phyloP scores from a whole-genome alignment of 2,329 filamentous ascomycete species.

The Ambrosiella xylebori region DNA sequence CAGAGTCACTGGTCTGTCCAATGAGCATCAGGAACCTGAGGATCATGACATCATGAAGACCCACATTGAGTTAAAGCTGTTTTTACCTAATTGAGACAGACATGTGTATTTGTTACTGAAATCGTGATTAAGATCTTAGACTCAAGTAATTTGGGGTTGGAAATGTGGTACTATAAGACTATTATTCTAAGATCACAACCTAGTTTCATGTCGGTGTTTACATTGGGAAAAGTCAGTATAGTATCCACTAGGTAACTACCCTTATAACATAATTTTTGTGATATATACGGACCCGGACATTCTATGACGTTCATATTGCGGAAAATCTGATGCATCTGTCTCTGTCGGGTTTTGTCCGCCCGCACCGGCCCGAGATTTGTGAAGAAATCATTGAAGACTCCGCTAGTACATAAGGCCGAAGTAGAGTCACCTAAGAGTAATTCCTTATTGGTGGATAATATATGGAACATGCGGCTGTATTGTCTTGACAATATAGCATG shows the following conservation, averaged over 20 bases:
- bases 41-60: constrained; percentile 7
- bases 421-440: too few relatives aligned
- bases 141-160: too few relatives aligned
- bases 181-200: background rate
- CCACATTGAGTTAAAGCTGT: background rate
- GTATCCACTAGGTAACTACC: too few relatives aligned
- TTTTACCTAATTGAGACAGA: background rate
- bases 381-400: background rate
- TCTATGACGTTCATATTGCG: background rate
- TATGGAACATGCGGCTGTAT: too few relatives aligned
- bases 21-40: background rate
- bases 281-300: background rate
- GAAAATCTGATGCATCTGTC: background rate
- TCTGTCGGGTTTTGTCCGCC: background rate
- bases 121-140: too few relatives aligned
- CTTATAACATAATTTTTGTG: too few relatives aligned
- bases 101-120: background rate
- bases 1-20: background rate
- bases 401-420: too few relatives aligned
- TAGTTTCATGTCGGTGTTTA: background rate
- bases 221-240: too few relatives aligned
- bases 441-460: too few relatives aligned
- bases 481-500: background rate
- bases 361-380: background rate
- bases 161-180: too few relatives aligned